A percentile compares a stretch with the other conserved stretches of the same genome.
Conservation (phyloP, 2,329 filamentous ascomycete species). For the Phyllosticta ampelicida region DNA sequence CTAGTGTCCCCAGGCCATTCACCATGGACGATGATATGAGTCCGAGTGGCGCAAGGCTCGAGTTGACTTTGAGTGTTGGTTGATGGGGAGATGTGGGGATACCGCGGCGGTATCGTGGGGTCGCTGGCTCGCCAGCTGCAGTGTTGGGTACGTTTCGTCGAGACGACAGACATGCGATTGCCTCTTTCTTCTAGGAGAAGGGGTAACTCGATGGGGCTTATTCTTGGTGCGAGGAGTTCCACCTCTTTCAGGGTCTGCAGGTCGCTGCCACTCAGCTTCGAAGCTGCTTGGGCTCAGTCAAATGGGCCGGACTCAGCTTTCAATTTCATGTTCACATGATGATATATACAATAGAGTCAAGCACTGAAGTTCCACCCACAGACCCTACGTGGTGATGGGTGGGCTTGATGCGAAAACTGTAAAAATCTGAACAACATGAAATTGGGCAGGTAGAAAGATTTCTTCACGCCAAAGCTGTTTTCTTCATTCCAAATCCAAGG, state of each 20-base stretch:
- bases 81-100: conserved; percentile 24
- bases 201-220: conserved; percentile 99
- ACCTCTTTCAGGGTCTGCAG: conserved; percentile 35
- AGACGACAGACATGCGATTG: conserved; percentile 99
- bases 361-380: conserved; percentile 60
- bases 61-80: conserved; percentile 1
- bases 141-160: conserved; percentile 64
- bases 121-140: conserved; percentile 18
- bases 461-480: background rate
- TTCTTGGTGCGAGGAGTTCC: conserved; percentile 95
- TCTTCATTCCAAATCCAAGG: background rate
- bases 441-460: background rate
- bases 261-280: conserved; percentile 18
- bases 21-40: conserved; percentile 14
- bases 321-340: conserved; percentile 58
- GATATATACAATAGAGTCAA: conserved; percentile 98
- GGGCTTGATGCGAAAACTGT: conserved; percentile 18
- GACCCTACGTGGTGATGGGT: conserved; percentile 36
- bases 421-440: conserved; percentile 33
- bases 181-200: conserved; percentile 35
- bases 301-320: conserved; percentile 53
- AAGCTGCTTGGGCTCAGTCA: conserved; percentile 47
- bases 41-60: conserved; percentile 14
- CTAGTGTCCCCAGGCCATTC: conserved; percentile 1
- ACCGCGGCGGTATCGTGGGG: conserved; percentile 11